Conservation (phyloP, 2,329 filamentous ascomycete species). For the Ascochyta rabiei region DNA sequence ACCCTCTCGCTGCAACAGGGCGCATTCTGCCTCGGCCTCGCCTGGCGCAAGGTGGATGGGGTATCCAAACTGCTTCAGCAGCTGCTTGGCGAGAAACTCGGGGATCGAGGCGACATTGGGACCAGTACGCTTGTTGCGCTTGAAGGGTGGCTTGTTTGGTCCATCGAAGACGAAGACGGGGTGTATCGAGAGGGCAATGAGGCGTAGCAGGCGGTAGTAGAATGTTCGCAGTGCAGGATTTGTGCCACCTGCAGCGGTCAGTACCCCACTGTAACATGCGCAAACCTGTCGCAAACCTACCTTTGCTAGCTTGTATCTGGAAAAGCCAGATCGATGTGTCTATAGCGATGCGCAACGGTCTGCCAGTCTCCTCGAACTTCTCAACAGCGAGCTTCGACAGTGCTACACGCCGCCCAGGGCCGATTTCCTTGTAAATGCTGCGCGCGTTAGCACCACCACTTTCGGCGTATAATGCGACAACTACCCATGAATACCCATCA, state of each 20-base stretch:
- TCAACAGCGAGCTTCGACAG: conserved; percentile 82
- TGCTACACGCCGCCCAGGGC: conserved; percentile 77
- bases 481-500: conserved; percentile 51
- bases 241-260: conserved; percentile 66
- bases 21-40: conserved; percentile 96
- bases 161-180: conserved; percentile 93
- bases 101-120: conserved; percentile 69
- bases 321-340: conserved; percentile 98
- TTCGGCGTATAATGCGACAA: conserved; percentile 1
- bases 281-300: conserved; percentile 43
- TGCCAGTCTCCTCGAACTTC: conserved; percentile 70
- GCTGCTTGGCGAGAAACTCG: conserved; percentile 77
- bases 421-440: conserved; percentile 91
- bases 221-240: conserved; percentile 91
- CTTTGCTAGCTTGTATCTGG: conserved; percentile 83
- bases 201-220: conserved; percentile 85
- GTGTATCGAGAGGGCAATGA: conserved; percentile 78
- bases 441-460: conserved; percentile 21
- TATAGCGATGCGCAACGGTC: conserved; percentile 84
- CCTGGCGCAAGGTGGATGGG: conserved; percentile 85
- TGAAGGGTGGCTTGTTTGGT: conserved; percentile 81
- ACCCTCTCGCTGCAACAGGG: conserved; percentile 78
- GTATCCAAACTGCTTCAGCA: conserved; percentile 86
- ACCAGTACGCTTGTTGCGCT: conserved; percentile 78
- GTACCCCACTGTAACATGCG: background rate